Evolutionary conservation across 2,329 filamentous ascomycete species (phyloP).

Genomic region (Juglanconis oblonga): DNA sequence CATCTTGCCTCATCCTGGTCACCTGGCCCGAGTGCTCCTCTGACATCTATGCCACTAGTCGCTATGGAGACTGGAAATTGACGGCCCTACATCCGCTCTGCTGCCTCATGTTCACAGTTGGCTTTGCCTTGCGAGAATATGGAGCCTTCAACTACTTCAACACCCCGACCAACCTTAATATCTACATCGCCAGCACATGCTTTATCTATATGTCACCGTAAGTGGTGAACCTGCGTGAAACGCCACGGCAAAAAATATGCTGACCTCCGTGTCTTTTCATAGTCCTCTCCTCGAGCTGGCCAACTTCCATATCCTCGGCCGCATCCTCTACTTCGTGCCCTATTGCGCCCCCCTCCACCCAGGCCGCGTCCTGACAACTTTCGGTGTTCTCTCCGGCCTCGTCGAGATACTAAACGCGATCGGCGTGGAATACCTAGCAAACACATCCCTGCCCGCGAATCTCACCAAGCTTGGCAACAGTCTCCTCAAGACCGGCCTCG

Average conservation of each 20-base stretch:
- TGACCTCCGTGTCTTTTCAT: background rate
- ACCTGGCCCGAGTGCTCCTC: background rate
- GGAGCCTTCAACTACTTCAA: slow-evolving; percentile 37
- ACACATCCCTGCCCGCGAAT: slow-evolving; percentile 35
- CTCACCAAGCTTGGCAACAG: slow-evolving; percentile 39
- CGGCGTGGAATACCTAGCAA: slow-evolving; percentile 47
- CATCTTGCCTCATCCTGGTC: background rate
- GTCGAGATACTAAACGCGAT: slow-evolving; percentile 48
- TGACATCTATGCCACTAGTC: slow-evolving; percentile 22
- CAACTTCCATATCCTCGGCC: slow-evolving; percentile 55
- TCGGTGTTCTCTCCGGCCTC: slow-evolving; percentile 38
- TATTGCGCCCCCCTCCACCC: slow-evolving; percentile 48
- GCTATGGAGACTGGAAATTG: slow-evolving; percentile 40
- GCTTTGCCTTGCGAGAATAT: slow-evolving; percentile 43
- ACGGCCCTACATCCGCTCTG: slow-evolving; percentile 40
- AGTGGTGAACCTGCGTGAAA: slow-evolving; percentile 20
- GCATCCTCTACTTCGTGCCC: slow-evolving; percentile 56
- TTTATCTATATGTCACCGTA: slow-evolving; percentile 38
- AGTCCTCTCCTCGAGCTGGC: slow-evolving; percentile 46
- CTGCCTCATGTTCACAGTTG: slow-evolving; percentile 39
- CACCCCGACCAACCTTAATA: slow-evolving; percentile 23
- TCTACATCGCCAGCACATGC: slow-evolving; percentile 32
- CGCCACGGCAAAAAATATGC: background rate
- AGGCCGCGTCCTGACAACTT: slow-evolving; percentile 36
- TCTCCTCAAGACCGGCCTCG: slow-evolving; percentile 48